phyloP scores from a whole-genome alignment of 148 eudicot genomes.

The Nepenthes gracilis region DNA sequence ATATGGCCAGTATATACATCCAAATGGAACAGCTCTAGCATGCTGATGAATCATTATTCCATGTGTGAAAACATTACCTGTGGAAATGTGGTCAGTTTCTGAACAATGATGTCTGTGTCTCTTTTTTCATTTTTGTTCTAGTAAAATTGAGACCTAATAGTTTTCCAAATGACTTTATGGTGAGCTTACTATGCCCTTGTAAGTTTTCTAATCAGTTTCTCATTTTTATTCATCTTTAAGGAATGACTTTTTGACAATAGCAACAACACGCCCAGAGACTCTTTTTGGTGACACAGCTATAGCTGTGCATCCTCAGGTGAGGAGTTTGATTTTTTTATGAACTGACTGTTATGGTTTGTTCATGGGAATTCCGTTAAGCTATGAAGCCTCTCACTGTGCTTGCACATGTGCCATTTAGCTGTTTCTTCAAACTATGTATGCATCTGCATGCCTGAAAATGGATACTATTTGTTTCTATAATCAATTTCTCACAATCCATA shows the following conservation, averaged over 20 bases:
- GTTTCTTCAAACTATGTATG: no score
- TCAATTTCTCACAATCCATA: no score
- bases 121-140: neutral
- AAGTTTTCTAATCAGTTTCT: neutral
- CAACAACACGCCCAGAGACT: slow-evolving; percentile 97
- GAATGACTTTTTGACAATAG: slow-evolving; percentile 77
- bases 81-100: neutral
- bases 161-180: neutral
- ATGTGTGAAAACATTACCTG: neutral
- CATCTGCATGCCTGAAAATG: no score
- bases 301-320: slow-evolving; percentile 93
- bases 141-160: neutral
- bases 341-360: slow-evolving; percentile 2
- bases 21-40: no score
- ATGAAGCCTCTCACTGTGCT: neutral
- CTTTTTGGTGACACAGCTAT: slow-evolving; percentile 93
- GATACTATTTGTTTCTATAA: no score
- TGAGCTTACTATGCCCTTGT: neutral
- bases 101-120: neutral
- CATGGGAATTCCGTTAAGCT: neutral
- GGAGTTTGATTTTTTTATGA: slow-evolving; percentile 1
- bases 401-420: no score
- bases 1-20: no score
- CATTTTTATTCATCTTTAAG: slow-evolving; percentile 24
- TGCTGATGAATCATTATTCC: neutral